Evolutionary conservation across 257 asterid species (phyloP).

Genomic region (Fraxinus anomala): DNA sequence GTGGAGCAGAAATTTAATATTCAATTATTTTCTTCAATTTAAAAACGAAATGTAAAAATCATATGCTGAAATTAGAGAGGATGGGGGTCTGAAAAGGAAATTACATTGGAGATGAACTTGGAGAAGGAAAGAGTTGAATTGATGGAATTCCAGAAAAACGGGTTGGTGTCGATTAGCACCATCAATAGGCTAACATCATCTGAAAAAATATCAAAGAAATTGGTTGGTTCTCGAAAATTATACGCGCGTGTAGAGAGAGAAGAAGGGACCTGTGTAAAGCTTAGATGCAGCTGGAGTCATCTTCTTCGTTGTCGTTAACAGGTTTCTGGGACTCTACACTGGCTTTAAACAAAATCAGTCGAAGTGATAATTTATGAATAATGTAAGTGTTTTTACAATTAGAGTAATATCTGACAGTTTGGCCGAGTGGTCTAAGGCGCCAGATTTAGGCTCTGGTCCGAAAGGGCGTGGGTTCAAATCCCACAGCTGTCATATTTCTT

Average conservation of each 20-base stretch:
- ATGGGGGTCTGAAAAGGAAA: neutral
- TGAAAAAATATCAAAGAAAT: slow-evolving; percentile 31
- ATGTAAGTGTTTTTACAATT: rapidly evolving
- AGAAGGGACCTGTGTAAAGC: slow-evolving; percentile 47
- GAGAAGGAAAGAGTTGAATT: slow-evolving; percentile 61
- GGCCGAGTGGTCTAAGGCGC: slow-evolving; percentile 99
- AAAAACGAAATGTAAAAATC: neutral
- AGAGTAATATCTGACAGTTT: slow-evolving; percentile 53
- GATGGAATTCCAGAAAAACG: slow-evolving; percentile 78
- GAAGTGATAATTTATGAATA: no score
- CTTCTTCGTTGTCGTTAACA: slow-evolving; percentile 13
- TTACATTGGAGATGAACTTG: slow-evolving; percentile 78
- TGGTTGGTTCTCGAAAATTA: neutral
- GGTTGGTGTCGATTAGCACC: slow-evolving; percentile 82
- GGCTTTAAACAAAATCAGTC: neutral
- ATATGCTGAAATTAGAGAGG: neutral
- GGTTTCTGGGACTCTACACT: neutral
- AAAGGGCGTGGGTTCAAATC: slow-evolving; percentile 99
- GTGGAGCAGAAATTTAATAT: slow-evolving; percentile 11
- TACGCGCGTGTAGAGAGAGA: neutral
- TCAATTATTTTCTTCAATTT: neutral
- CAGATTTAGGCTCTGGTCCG: slow-evolving; percentile 99
- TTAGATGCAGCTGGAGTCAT: slow-evolving; percentile 54
- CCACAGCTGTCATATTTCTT: slow-evolving; percentile 76
- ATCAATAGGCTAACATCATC: slow-evolving; percentile 87